Evolutionary conservation across 306 rosid species (phyloP).

Genomic region (Glycyrrhiza uralensis): DNA sequence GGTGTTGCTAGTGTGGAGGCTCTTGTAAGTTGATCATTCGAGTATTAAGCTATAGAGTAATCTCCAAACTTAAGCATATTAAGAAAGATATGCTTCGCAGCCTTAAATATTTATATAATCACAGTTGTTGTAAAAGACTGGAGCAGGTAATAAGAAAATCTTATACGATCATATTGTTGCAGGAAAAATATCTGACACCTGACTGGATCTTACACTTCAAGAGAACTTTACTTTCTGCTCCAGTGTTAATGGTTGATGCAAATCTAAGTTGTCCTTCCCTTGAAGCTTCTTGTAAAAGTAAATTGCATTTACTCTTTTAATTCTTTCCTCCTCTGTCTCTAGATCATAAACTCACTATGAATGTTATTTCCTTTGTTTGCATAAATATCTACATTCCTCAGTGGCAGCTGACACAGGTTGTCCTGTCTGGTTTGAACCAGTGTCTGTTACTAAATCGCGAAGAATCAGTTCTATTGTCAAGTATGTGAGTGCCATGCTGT

Average conservation of each 20-base stretch:
- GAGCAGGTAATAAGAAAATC: not conserved
- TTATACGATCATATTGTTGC: slow-evolving; percentile 21
- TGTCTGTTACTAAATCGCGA: slow-evolving; percentile 79
- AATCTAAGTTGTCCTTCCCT: slow-evolving; percentile 65
- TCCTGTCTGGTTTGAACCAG: slow-evolving; percentile 97
- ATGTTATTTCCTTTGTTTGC: slow-evolving; percentile 14
- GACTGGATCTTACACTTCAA: slow-evolving; percentile 70
- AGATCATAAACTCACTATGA: slow-evolving; percentile 7
- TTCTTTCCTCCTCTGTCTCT: slow-evolving; percentile 3
- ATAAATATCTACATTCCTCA: slow-evolving; percentile 26
- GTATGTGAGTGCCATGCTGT: slow-evolving; percentile 64
- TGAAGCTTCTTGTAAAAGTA: slow-evolving; percentile 72
- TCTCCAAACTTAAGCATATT: slow-evolving; percentile 25
- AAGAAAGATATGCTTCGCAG: slow-evolving; percentile 10
- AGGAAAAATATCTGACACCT: slow-evolving; percentile 79
- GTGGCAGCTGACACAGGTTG: slow-evolving; percentile 62
- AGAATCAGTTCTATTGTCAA: slow-evolving; percentile 66
- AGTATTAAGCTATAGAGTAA: slow-evolving; percentile 17
- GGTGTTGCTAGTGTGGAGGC: slow-evolving; percentile 86
- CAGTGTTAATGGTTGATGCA: slow-evolving; percentile 82
- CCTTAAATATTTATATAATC: slow-evolving; percentile 11
- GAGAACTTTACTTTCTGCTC: slow-evolving; percentile 50
- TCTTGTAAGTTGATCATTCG: slow-evolving; percentile 55
- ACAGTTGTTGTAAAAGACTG: not conserved
- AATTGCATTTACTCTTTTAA: slow-evolving; percentile 8